Conservation (phyloP, 371 early-diverging fungal species). For the Homolaphlyctis polyrhiza region DNA sequence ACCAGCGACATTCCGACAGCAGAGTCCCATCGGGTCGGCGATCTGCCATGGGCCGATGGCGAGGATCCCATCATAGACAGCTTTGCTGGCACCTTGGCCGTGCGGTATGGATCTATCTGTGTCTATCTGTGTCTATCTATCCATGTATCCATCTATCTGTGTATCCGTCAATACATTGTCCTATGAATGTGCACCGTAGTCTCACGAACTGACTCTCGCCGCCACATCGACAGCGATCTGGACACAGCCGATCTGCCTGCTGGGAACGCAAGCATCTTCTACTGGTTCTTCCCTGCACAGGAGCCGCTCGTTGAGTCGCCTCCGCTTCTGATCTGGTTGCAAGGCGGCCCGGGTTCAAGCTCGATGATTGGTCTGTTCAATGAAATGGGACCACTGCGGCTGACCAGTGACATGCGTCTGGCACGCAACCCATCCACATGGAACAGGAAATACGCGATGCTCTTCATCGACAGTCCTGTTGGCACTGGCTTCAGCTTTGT, state of each 20-base stretch:
- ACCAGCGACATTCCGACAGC: no score
- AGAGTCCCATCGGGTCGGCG: constrained; percentile 23
- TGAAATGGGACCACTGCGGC: constrained; percentile 46
- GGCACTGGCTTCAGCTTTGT: constrained; percentile 55
- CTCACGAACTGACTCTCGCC: no score
- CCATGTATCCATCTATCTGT: no score
- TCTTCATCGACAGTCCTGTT: constrained; percentile 65
- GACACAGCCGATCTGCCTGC: no score
- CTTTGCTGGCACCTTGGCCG: constrained; percentile 54
- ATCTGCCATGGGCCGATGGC: constrained; percentile 49
- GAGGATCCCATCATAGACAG: constrained; percentile 46
- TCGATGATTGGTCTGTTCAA: constrained; percentile 61
- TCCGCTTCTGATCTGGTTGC: constrained; percentile 51
- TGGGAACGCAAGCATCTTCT: constrained; percentile 41
- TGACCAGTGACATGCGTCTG: constrained; percentile 17
- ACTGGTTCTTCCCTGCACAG: constrained; percentile 65
- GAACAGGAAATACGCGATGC: constrained; percentile 45
- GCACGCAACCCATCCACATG: constrained; percentile 31
- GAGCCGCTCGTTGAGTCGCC: constrained; percentile 38
- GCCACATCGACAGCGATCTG: no score
- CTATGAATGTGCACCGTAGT: no score
- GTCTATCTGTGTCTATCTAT: no score
- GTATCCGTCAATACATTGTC: no score
- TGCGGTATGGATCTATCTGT: constrained; percentile 18
- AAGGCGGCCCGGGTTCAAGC: constrained; percentile 63